These are phyloP conservation scores for Hanseniaspora nectarophila DNA, from an alignment of 805 yeast genomes.

Conservation along the genomic window DNA sequence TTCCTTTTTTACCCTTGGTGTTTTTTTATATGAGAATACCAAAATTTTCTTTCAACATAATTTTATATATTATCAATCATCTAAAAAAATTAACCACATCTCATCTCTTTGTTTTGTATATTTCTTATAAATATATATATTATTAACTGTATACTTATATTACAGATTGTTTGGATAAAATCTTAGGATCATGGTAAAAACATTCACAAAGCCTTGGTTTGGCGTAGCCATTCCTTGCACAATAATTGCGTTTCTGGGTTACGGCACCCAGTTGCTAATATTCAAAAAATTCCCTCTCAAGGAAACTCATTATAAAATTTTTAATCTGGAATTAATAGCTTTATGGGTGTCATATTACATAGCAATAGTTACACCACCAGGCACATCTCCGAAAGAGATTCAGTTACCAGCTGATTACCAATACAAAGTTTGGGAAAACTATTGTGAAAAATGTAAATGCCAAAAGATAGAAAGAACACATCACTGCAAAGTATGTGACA, in stretches of 20 bases:
- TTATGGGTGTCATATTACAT: slow-evolving; percentile 63
- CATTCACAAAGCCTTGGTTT: slow-evolving; percentile 33
- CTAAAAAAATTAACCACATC: no score
- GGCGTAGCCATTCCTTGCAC: slow-evolving; percentile 51
- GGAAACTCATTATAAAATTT: slow-evolving; percentile 33
- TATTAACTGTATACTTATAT: no score
- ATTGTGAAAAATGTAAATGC: slow-evolving; percentile 59
- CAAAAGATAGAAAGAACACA: slow-evolving; percentile 77
- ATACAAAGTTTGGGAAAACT: slow-evolving; percentile 46
- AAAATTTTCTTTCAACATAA: no score
- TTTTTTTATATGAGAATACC: background rate
- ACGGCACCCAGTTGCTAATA: slow-evolving; percentile 49
- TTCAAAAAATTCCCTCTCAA: slow-evolving; percentile 34
- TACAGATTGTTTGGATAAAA: background rate
- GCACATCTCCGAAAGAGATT: slow-evolving; percentile 46
- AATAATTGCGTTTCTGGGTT: slow-evolving; percentile 48
- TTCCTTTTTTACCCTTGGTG: no score
- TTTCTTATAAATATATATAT: no score
- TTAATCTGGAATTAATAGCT: slow-evolving; percentile 39
- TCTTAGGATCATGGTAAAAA: background rate
- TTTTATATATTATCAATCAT: no score
- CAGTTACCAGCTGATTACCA: slow-evolving; percentile 23
- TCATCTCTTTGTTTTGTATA: no score
- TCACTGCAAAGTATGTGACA: slow-evolving; percentile 66
- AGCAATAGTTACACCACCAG: slow-evolving; percentile 61